Base-by-base conservation (phyloP, 805 yeast species). In the Myxozyma kluyveri region DNA sequence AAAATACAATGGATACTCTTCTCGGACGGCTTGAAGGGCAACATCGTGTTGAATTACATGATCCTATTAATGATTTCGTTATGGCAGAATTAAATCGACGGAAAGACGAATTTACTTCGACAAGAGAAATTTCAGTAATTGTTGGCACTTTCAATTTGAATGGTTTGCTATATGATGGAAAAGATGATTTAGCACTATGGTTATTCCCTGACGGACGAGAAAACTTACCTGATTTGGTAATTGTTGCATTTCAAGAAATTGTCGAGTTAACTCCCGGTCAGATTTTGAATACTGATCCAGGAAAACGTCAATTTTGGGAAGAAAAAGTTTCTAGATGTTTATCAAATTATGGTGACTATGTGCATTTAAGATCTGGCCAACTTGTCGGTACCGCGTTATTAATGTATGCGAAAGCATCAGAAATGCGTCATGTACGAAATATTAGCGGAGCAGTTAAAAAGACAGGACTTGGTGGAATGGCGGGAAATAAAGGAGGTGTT, bases 401-500 rank as follows among this genome's bases (percentile, higher is more conserved):
- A 64, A 70, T 93, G 39, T 90, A 83, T 65, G 82, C 82, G 3
- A 81, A 82, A 59, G 80, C 81, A 49, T 70, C 77, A 1, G 82
- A 84, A 57, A 70, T 86, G 24, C 67, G 70, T 19, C 65, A 74
- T 48, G 82, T 93, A 3, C 86, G 87, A 12, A 84, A 85, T 63
- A 96, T 93, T 3, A 90, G 89, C 61, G 97, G 97, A n/a, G 79
- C 90, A n/a, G 79, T 86, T 10, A 91, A 90, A 63, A 91, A 91
- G 69, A 91, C 98, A 0, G 99, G 98, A 0, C 73, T 93, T 49
- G 96, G 97, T 35, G 99, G 99, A 41, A 91, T 93, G 72, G 81
- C 98, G 0, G 99, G 97, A 17, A 91, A 93, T 67, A 91, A 91
- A 68, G 99, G 99, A 41, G 96, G 95, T 3, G 95, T 90, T 54